These are phyloP conservation scores for Galerina sulciceps DNA, from an alignment of 768 basidiomycete genomes.

Conservation along the genomic window DNA sequence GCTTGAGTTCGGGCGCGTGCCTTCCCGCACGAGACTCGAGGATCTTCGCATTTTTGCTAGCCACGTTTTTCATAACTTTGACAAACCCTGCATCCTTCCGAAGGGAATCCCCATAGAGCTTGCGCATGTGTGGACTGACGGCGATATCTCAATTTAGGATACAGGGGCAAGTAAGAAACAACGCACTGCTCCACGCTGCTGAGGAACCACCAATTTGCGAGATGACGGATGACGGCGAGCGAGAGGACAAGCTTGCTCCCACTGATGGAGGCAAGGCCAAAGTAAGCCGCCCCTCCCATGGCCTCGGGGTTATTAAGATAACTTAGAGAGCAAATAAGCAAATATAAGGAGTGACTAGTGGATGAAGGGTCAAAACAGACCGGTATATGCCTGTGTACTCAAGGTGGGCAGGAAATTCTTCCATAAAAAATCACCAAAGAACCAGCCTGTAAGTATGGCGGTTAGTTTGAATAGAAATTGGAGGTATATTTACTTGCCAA, in stretches of 20 bases:
- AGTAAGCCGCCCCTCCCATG: conserved; percentile 95
- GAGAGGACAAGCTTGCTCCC: conserved; percentile 90
- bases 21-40: conserved; percentile 78
- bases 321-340: conserved; percentile 37
- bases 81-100: conserved; percentile 97
- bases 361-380: conserved; percentile 35
- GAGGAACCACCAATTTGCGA: conserved; percentile 97
- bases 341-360: not conserved
- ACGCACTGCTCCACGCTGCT: conserved; percentile 88
- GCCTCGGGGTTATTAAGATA: conserved; percentile 96
- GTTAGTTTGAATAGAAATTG: not conserved
- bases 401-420: conserved; percentile 86
- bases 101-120: conserved; percentile 90
- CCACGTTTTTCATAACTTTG: conserved; percentile 96
- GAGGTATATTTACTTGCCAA: conserved; percentile 57
- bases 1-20: conserved; percentile 81
- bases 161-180: not conserved
- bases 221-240: conserved; percentile 82
- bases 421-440: conserved; percentile 98
- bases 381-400: conserved; percentile 98
- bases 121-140: conserved; percentile 94
- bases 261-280: conserved; percentile 90
- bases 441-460: conserved; percentile 72
- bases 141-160: not conserved
- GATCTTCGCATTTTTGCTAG: conserved; percentile 77